Evolutionary conservation across 768 basidiomycete species (phyloP).

Genomic region (Plicaturopsis crispa): DNA sequence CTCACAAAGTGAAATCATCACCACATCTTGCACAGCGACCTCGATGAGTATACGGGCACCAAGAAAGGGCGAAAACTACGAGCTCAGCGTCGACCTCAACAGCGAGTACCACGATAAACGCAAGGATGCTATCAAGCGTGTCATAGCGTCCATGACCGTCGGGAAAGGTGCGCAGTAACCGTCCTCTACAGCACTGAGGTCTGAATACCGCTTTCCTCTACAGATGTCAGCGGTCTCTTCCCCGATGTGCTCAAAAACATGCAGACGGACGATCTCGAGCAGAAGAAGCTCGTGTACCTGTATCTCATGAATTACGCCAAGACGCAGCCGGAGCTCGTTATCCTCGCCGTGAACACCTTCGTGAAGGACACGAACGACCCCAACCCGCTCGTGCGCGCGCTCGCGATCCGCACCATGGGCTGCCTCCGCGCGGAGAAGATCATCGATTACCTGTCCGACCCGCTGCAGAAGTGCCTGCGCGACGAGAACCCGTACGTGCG

Average conservation of each 20-base stretch:
- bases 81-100: slow-evolving; percentile 94
- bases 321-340: slow-evolving; percentile 97
- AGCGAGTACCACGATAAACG: slow-evolving; percentile 92
- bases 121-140: slow-evolving; percentile 97
- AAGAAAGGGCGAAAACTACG: slow-evolving; percentile 90
- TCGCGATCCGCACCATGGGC: slow-evolving; percentile 98
- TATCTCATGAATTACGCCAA: slow-evolving; percentile 99
- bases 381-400: slow-evolving; percentile 92
- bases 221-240: slow-evolving; percentile 90
- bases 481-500: slow-evolving; percentile 99
- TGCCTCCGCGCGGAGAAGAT: slow-evolving; percentile 97
- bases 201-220: slow-evolving; percentile 4
- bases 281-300: slow-evolving; percentile 99
- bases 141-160: slow-evolving; percentile 98
- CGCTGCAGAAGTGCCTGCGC: slow-evolving; percentile 81
- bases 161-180: slow-evolving; percentile 84
- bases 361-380: slow-evolving; percentile 96
- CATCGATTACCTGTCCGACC: slow-evolving; percentile 96
- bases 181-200: no score
- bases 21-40: no score
- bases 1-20: no score
- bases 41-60: slow-evolving; percentile 46
- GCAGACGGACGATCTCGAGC: slow-evolving; percentile 99
- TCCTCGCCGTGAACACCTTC: slow-evolving; percentile 97
- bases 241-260: slow-evolving; percentile 99